Evolutionary conservation across 2,329 filamentous ascomycete species (phyloP), one percentile per base, ranked within the genome.

Genomic region (Fusarium robinianum): DNA sequence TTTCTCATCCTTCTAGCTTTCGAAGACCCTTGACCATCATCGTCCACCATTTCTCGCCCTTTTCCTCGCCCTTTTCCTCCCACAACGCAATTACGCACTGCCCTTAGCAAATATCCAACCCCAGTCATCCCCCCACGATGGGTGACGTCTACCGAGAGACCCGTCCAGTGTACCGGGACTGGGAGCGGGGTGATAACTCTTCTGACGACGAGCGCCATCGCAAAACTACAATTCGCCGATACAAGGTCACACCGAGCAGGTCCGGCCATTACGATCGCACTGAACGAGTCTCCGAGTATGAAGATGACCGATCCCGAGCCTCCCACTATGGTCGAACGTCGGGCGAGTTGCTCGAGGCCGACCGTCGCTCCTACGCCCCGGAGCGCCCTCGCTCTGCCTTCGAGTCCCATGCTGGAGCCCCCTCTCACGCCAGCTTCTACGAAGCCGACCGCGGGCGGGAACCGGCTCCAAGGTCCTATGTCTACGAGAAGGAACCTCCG

Each of bases 381-480:
- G 76, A 79, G 41, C 71, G 76, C 8, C 75, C 77, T 16, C 73
- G 75, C 43, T 80, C 78, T n/a, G 70, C 72, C 31, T 68, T 73
- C 45, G 77, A 79, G 48, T 62, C 55, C 25, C 67, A 60, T 46
- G 61, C 67, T 11, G 67, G 63, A 39, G 68, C 72, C 30, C 65
- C 66, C 22, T 63, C 65, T 32, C 71, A 69, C 42, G 61, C 65
- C 18, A 61, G 68, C 32, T 67, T 75, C 37, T 75, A 78, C 31
- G 75, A 78, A 44, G 66, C 71, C 27, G 73, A 76, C 15, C 55
- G 72, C 31, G 72, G 72, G 18, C 60, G 71, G 41, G 63, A 70
- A 30, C 27, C 55, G 35, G 46, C 54, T 34, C 45, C 53, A 34
- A 36, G 60, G 38, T 47, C 51, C 8, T 59, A 57, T 19, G 45